Evolutionary conservation across 768 basidiomycete genomes (phyloP), one percentile per base, ranked within the genome.

Genomic region (Lentinula raphanica): DNA sequence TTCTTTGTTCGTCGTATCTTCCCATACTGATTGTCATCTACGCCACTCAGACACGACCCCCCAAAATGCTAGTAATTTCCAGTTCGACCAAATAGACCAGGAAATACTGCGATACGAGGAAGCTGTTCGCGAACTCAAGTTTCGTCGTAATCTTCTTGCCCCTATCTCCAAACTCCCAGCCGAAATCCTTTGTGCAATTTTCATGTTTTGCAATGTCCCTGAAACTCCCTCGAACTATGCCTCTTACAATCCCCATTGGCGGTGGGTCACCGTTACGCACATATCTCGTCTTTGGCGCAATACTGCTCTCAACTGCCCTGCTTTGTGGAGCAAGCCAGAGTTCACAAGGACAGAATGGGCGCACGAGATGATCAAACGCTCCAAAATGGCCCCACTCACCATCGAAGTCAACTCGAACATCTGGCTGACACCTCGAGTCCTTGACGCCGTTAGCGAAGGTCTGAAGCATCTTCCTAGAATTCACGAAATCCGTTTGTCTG

Each of bases 201-300:
- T 79, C 60, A 40, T 64, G 1, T 69, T 68, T 44, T 67, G 65
- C 53, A 64, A 55, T 25, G 42, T 49, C 21, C 21, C 53, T 12
- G 53, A 60, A 36, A 32, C 57, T 19, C 42, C 46, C 17, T 58
- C 70, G 19, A 59, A 60, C 21, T 76, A 75, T 72, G 70, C 76
- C 31, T 66, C 64, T 32, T 69, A 75, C 21, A 73, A n/a, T n/a
- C n/a, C 67, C 44, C 69, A 67, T 3, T 58, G 58, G 58, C 49
- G 62, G 19, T 77, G 76, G 75, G 72, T 77, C 42, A 68, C 64
- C 38, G 65, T 76, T n/a, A 71, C 68, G 42, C 74, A 76, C 57
- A 69, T 76, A n/a, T 75, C 69, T 51, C 69, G 68, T 3, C 71
- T 76, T 51, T 81, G 79, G 78, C 74, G 80, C 25, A 60, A 71